Base-by-base conservation (phyloP, 306 rosid species). In the Luffa aegyptiaca region DNA sequence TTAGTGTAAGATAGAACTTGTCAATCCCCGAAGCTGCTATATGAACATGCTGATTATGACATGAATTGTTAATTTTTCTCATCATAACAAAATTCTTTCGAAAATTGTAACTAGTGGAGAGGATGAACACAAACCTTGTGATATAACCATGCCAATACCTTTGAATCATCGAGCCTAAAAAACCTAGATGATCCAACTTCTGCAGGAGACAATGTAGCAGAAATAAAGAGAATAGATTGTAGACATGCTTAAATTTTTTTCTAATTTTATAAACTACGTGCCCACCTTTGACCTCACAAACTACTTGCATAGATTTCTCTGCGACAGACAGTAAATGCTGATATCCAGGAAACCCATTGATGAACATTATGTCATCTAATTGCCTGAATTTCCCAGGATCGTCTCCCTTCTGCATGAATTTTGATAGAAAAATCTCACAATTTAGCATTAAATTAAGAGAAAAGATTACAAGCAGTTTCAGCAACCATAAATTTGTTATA, bases 111-210 rank as follows among this genome's bases (percentile, higher is more conserved):
- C 16, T 16, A 75, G n/a, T 17, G 14, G 14, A 77, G 71, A 57
- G 86, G 71, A 69, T 12, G 75, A 48, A 75, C 55, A 80, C 82
- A 18, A 56, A 95, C 98, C 98, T 92, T 95, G 86, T 84, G 84
- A 81, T 86, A 86, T 80, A 95, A 56, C 99, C 99, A 95, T 70
- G 81, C 79, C 63, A 90, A 69, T 81, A 95, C 99, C 86, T 91
- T 95, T 69, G 96, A 88, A 80, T 95, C 99, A 59, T 95, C 96
- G 41, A 95, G 99, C 87, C 99, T 91, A 80, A 88, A 95, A 81
- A 90, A 91, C 78, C 89, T 93, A 58, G 82, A 75, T 48, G 97
- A 95, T 79, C 91, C 97, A 78, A 95, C 81, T 80, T 91, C 97
- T 95, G 97, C 86, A 88, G 35, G 33, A 65, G 64, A 59, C 18